Percentiles rank a stretch among this genome's conserved stretches.
These are phyloP conservation scores for Aspergillus terreus DNA, from an alignment of 2,329 filamentous ascomycete genomes.

Conservation along the genomic window DNA sequence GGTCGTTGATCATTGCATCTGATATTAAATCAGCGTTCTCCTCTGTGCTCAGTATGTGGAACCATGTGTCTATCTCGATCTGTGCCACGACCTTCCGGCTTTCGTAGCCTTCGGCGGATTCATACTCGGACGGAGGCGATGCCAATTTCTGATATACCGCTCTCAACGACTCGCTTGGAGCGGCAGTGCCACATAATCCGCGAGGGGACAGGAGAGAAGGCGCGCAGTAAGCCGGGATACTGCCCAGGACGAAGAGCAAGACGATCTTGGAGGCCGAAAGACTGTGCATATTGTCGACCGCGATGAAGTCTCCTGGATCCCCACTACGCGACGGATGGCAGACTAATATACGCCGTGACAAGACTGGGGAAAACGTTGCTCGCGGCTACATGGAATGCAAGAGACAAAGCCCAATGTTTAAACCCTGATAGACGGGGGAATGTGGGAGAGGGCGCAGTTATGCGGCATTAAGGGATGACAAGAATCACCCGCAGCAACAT, in stretches of 20 bases:
- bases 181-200: conserved; percentile 29
- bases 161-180: conserved; percentile 25
- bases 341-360: not conserved
- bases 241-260: conserved; percentile 16
- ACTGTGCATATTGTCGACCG: conserved; percentile 20
- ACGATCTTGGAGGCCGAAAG: conserved; percentile 17
- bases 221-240: conserved; percentile 15
- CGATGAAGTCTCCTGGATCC: conserved; percentile 1
- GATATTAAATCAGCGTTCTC: conserved; percentile 25
- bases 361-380: not conserved
- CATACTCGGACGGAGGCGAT: conserved; percentile 12
- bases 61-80: conserved; percentile 40
- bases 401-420: not conserved
- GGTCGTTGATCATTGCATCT: conserved; percentile 31
- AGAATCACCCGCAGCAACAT: not conserved
- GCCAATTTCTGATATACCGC: conserved; percentile 23
- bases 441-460: conserved; percentile 4
- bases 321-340: not conserved
- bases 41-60: conserved; percentile 40
- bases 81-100: conserved; percentile 16
- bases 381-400: conserved; percentile 12
- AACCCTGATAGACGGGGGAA: not conserved
- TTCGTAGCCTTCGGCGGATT: conserved; percentile 9
- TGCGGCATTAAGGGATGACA: conserved; percentile 13
- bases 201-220: conserved; percentile 15